Percentiles rank a stretch among this genome's conserved stretches.
Conservation (phyloP, 306 rosid species). For the Pterocarpus santalinus region DNA sequence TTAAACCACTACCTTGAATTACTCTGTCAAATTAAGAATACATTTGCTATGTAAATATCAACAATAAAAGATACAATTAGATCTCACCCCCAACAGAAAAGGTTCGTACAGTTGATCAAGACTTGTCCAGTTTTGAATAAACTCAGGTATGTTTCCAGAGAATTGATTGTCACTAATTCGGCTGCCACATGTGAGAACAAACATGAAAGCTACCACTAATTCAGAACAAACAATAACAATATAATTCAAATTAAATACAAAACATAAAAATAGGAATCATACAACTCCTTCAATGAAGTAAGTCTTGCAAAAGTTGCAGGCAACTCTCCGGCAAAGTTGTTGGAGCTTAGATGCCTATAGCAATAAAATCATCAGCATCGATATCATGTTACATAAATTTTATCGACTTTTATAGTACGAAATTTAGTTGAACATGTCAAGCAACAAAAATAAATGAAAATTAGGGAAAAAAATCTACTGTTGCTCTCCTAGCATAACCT, state of each 20-base stretch:
- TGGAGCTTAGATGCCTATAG: constrained; percentile 58
- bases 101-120: constrained; percentile 48
- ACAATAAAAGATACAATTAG: not conserved
- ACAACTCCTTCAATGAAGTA: constrained; percentile 43
- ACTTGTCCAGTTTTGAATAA: constrained; percentile 59
- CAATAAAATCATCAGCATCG: not conserved
- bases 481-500: not conserved
- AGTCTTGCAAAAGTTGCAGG: constrained; percentile 32
- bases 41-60: constrained; percentile 18
- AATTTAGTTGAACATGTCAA: not conserved
- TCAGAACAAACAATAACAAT: not conserved
- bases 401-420: not conserved
- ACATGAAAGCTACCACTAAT: not conserved
- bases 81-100: not conserved
- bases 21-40: constrained; percentile 47
- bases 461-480: not conserved
- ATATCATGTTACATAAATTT: not conserved
- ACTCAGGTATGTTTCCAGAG: constrained; percentile 63
- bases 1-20: constrained; percentile 72
- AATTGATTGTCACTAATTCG: constrained; percentile 40
- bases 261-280: constrained; percentile 32
- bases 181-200: constrained; percentile 5
- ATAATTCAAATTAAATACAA: not conserved
- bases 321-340: constrained; percentile 45
- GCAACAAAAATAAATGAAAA: not conserved